Evolutionary conservation across 768 basidiomycete genomes (phyloP).

Genomic region (Pulveroboletus sp.): DNA sequence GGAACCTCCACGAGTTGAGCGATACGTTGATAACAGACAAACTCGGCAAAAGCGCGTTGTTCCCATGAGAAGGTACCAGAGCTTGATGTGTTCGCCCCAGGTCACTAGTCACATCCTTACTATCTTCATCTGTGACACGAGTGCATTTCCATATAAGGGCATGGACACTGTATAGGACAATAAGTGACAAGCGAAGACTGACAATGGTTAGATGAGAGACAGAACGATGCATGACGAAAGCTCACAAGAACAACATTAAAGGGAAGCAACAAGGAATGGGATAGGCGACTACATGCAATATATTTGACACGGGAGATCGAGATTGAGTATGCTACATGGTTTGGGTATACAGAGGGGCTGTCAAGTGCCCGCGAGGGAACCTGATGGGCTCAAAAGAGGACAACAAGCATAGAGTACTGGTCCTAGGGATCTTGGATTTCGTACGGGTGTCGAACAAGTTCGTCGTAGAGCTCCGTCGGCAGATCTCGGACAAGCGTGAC

Average conservation of each 20-base stretch:
- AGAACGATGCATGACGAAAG: neutral
- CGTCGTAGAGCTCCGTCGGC: conserved; percentile 80
- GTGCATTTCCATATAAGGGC: neutral
- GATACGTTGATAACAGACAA: conserved; percentile 23
- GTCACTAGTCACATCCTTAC: neutral
- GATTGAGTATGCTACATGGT: conserved; percentile 24
- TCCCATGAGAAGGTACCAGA: conserved; percentile 16
- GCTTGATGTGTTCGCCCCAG: neutral
- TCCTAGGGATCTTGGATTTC: conserved; percentile 36
- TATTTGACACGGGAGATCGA: neutral
- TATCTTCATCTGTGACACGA: neutral
- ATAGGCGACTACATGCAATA: conserved; percentile 16
- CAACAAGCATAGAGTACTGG: neutral
- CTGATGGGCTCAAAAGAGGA: neutral
- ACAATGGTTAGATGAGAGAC: neutral
- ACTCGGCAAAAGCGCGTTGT: conserved; percentile 5
- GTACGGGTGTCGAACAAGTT: conserved; percentile 85
- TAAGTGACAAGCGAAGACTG: neutral
- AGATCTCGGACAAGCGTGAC: conserved; percentile 92
- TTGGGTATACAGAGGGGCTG: conserved; percentile 8
- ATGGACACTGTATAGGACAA: neutral
- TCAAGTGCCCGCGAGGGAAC: conserved; percentile 13
- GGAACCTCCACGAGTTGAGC: conserved; percentile 30
- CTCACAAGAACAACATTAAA: neutral
- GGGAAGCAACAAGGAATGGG: neutral